Conservation (phyloP, 441 rosid genomes). For the Populus hybrid region DNA sequence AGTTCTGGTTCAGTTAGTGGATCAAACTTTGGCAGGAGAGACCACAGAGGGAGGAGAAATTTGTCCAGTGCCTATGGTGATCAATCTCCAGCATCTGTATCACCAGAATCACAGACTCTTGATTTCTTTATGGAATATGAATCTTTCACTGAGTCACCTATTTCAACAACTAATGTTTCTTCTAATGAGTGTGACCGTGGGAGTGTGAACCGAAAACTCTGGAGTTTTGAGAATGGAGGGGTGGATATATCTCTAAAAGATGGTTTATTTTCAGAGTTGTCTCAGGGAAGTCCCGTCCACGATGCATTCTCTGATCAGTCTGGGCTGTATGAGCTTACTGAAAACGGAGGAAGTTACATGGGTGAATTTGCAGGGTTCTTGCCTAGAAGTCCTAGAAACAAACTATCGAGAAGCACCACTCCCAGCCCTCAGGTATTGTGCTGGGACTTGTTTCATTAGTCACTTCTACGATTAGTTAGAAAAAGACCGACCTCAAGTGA, state of each 20-base stretch:
- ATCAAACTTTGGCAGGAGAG: conserved; percentile 61
- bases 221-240: conserved; percentile 63
- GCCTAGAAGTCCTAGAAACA: conserved; percentile 43
- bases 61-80: conserved; percentile 22
- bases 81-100: conserved; percentile 50
- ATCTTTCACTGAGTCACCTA: conserved; percentile 67
- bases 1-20: conserved; percentile 62
- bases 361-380: conserved; percentile 70
- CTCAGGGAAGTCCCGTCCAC: conserved; percentile 37
- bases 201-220: conserved; percentile 68
- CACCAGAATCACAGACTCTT: conserved; percentile 82
- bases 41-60: conserved; percentile 32
- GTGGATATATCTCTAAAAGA: conserved; percentile 86
- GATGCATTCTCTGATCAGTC: conserved; percentile 36
- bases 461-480: neutral
- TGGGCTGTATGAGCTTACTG: conserved; percentile 37
- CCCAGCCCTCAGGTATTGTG: conserved; percentile 81
- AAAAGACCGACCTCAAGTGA: too few species aligned
- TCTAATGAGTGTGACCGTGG: conserved; percentile 45
- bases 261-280: conserved; percentile 64
- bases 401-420: conserved; percentile 46
- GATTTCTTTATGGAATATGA: conserved; percentile 67
- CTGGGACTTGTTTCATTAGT: neutral
- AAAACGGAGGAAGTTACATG: conserved; percentile 32
- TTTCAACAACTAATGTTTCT: conserved; percentile 49